Evolutionary conservation across 2,329 filamentous ascomycete species (phyloP).

Genomic region (Aspergillus sp.): DNA sequence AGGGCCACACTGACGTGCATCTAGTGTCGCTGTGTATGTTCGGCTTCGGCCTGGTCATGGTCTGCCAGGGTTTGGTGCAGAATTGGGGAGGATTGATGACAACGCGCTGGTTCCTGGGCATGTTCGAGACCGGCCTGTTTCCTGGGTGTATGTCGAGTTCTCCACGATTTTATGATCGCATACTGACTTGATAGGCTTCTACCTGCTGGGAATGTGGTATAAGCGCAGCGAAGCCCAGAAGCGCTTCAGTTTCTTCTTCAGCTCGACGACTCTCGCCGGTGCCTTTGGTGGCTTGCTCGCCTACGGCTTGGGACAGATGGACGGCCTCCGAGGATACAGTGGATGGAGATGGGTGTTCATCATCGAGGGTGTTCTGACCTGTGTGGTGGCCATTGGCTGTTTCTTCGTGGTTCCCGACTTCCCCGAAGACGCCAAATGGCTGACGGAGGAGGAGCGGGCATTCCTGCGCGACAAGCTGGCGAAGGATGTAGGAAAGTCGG

Average conservation of each 20-base stretch:
- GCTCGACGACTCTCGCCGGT: slow-evolving; percentile 60
- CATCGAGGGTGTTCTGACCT: slow-evolving; percentile 62
- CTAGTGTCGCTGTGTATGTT: slow-evolving; percentile 77
- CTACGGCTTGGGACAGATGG: slow-evolving; percentile 59
- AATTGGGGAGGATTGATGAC: slow-evolving; percentile 76
- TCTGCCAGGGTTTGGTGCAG: slow-evolving; percentile 73
- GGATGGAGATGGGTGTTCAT: slow-evolving; percentile 57
- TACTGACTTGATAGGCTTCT: slow-evolving; percentile 37
- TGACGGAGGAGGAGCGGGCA: slow-evolving; percentile 64
- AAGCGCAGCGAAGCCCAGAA: slow-evolving; percentile 80
- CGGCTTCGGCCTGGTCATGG: slow-evolving; percentile 72
- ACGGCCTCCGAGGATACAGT: slow-evolving; percentile 55
- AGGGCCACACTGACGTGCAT: background rate
- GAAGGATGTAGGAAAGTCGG: slow-evolving; percentile 68
- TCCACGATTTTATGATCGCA: background rate
- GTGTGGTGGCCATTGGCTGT: slow-evolving; percentile 55
- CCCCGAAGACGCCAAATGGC: slow-evolving; percentile 70
- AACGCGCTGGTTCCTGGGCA: slow-evolving; percentile 77
- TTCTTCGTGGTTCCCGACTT: slow-evolving; percentile 71
- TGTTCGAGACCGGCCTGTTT: slow-evolving; percentile 70
- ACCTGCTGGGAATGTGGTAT: slow-evolving; percentile 81
- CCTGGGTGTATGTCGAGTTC: slow-evolving; percentile 58
- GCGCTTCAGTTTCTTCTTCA: slow-evolving; percentile 87
- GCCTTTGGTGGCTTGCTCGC: slow-evolving; percentile 63
- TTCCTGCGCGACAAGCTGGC: slow-evolving; percentile 67